phyloP scores from a whole-genome alignment of 352 stramenopile species.

The Aphanomyces euteiches region DNA sequence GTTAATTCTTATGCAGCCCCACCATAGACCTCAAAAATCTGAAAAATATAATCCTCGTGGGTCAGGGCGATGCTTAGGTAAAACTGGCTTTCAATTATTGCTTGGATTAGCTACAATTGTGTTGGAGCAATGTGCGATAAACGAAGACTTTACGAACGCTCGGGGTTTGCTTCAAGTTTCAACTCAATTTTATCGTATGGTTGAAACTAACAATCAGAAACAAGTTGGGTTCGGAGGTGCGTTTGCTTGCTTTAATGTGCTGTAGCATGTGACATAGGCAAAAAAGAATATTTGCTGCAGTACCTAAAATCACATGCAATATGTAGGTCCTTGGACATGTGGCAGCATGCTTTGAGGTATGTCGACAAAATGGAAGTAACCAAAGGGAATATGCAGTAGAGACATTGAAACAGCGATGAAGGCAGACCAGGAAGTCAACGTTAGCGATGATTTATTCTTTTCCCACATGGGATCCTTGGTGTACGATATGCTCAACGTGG shows the following conservation, averaged over 20 bases:
- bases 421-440: conserved; percentile 35
- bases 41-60: conserved; percentile 76
- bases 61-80: conserved; percentile 72
- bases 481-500: conserved; percentile 83
- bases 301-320: conserved; percentile 58
- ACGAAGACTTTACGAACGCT: conserved; percentile 80
- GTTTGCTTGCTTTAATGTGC: not conserved
- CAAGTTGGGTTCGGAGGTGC: conserved; percentile 47
- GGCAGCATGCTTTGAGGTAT: conserved; percentile 72
- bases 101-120: conserved; percentile 49
- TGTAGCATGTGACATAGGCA: conserved; percentile 39
- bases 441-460: conserved; percentile 66
- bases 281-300: conserved; percentile 76
- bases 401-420: conserved; percentile 60
- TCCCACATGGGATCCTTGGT: conserved; percentile 74
- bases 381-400: conserved; percentile 31
- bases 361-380: too few relatives aligned
- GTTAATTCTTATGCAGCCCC: conserved; percentile 82
- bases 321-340: conserved; percentile 76
- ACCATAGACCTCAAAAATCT: conserved; percentile 47
- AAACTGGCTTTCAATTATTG: conserved; percentile 62
- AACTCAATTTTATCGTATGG: conserved; percentile 72
- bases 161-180: conserved; percentile 75
- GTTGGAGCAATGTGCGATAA: conserved; percentile 67
- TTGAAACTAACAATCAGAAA: conserved; percentile 44